Base-by-base conservation (phyloP, 805 yeast species). In the Pichia californica region DNA sequence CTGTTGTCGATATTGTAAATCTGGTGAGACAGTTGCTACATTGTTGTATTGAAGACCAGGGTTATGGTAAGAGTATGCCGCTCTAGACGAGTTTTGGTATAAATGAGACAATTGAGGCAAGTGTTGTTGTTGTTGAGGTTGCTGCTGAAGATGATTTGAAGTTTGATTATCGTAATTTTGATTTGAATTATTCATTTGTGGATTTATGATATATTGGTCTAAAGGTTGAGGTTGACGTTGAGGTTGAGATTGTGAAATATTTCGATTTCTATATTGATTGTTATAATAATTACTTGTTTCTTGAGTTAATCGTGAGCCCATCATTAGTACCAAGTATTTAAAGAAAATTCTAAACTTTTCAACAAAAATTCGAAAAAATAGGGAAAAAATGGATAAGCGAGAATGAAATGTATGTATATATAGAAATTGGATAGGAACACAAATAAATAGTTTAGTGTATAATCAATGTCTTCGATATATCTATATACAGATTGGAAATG, bases 221-320 rank as follows among this genome's bases (percentile, higher is more conserved):
- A 21, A 20, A 21, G 38, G 5, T 27, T 28, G 47, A 5, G 34
- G 14, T 20, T 35, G 46, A 20, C 25, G 34, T 26, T 45, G 45
- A 16, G 21, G 26, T 31, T 44, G 40, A 25, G 19, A 16, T 20
- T 32, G 40, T 18, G 29, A 18, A 31, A 38, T 5, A 23, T 33
- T 20, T 20, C 19, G 36, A 20, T 18, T 33, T 33, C 26, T 9
- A 30, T 29, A 16, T 7, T 19, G 10, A 18, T 7, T 9, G 32
- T 40, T 16, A 23, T 37, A 15, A 21, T 36, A 31, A 21, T 8
- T 9, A 2, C 25, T 20, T 9, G 21, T 2, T 10, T 33, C 35
- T 3, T 33, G 44, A 4, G 39, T 26, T 21, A 34, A 28, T n/a
- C 21, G 34, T 28, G 34, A 16, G 7, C 21, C n/a, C 44, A 40